Evolutionary conservation across 345 rosid genomes (phyloP).

Genomic region (Ceriops decandra): DNA sequence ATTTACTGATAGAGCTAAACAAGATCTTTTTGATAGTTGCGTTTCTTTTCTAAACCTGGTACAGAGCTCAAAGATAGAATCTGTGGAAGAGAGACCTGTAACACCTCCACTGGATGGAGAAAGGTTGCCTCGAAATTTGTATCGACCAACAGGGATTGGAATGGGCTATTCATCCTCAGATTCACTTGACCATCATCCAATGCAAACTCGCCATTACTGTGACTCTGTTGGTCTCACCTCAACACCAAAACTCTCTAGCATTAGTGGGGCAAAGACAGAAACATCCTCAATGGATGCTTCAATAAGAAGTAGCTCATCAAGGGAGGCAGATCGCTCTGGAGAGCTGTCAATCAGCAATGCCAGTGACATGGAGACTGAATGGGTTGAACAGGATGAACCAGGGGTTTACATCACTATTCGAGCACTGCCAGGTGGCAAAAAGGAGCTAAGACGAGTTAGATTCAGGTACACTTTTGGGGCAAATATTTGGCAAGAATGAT

Average conservation of each 20-base stretch:
- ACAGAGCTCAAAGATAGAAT: slow-evolving; percentile 30
- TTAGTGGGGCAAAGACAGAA: slow-evolving; percentile 87
- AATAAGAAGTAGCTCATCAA: slow-evolving; percentile 30
- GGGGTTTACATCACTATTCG: slow-evolving; percentile 36
- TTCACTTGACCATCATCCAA: slow-evolving; percentile 29
- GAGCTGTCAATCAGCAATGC: slow-evolving; percentile 38
- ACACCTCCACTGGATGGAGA: slow-evolving; percentile 45
- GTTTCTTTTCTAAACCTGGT: slow-evolving; percentile 11
- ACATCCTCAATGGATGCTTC: slow-evolving; percentile 66
- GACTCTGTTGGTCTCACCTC: slow-evolving; percentile 71
- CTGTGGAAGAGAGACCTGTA: slow-evolving; percentile 26
- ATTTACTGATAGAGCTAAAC: neutral
- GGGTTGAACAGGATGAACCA: slow-evolving; percentile 39
- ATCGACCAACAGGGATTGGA: slow-evolving; percentile 29
- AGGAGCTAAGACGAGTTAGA: slow-evolving; percentile 36
- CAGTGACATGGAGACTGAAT: slow-evolving; percentile 35
- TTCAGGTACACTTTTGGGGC: slow-evolving; percentile 23
- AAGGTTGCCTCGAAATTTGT: slow-evolving; percentile 45
- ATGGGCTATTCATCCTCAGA: slow-evolving; percentile 27
- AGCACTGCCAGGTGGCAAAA: slow-evolving; percentile 31
- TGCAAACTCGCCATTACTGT: slow-evolving; percentile 29
- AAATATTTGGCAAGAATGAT: neutral
- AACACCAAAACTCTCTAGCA: slow-evolving; percentile 91
- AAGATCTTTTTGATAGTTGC: slow-evolving; percentile 3
- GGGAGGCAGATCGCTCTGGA: slow-evolving; percentile 34